These are phyloP conservation scores for Clarireedia paspali DNA, from an alignment of 2,329 filamentous ascomycete species.

Conservation along the genomic window DNA sequence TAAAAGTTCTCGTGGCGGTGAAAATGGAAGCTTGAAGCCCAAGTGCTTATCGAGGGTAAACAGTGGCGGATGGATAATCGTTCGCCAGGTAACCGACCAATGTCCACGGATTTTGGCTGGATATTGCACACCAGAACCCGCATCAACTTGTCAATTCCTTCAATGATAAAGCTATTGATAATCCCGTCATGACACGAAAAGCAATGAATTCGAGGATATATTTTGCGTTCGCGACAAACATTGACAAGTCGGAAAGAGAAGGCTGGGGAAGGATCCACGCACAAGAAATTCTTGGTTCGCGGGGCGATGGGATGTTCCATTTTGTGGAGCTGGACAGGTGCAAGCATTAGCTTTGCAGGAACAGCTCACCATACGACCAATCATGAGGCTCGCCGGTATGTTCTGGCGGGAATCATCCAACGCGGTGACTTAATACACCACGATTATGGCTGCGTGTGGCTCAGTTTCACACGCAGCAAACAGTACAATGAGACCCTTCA, in stretches of 20 bases:
- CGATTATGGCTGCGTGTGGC: no score
- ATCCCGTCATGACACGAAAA: not conserved
- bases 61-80: not conserved
- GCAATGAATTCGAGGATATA: no score
- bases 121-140: no score
- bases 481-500: no score
- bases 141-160: not conserved
- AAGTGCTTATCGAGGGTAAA: conserved; percentile 5
- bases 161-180: conserved; percentile 7
- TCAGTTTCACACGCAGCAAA: no score
- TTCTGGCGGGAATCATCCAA: no score
- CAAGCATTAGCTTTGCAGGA: conserved; percentile 1
- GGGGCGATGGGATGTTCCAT: conserved; percentile 6
- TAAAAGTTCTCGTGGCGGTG: not conserved
- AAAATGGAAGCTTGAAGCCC: not conserved
- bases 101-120: no score
- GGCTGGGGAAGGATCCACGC: not conserved
- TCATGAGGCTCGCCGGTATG: no score
- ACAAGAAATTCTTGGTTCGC: conserved; percentile 5
- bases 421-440: no score
- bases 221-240: no score
- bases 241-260: no score
- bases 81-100: conserved; percentile 7
- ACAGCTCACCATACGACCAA: not conserved
- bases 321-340: conserved; percentile 7